A percentile compares a stretch with the other conserved stretches of the same genome.
phyloP scores from a whole-genome alignment of 345 rosid genomes.

The Psidium guajava region DNA sequence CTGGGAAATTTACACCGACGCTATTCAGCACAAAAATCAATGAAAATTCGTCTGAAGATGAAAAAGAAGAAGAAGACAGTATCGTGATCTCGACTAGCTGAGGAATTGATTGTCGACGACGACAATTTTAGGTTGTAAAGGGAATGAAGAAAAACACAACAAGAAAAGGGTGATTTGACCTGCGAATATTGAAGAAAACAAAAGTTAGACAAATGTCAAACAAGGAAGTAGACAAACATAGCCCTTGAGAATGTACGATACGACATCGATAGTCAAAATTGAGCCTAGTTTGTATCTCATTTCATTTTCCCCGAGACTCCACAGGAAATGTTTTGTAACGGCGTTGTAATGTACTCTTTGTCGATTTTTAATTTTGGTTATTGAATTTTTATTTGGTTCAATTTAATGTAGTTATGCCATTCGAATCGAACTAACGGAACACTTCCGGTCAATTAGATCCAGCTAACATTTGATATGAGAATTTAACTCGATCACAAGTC shows the following conservation, averaged over 20 bases:
- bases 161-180: not conserved
- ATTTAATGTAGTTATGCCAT: not conserved
- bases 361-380: not conserved
- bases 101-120: not conserved
- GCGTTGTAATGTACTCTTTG: rapidly evolving
- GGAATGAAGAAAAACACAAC: not conserved
- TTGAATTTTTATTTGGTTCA: not conserved
- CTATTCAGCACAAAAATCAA: not conserved
- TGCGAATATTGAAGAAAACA: not conserved
- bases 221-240: not conserved
- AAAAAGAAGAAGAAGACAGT: not conserved
- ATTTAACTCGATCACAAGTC: not conserved
- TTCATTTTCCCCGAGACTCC: not conserved
- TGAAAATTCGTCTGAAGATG: not conserved
- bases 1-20: not conserved
- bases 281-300: not conserved
- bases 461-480: not conserved
- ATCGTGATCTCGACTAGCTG: not conserved
- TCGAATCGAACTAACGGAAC: rapidly evolving
- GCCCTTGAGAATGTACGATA: not conserved
- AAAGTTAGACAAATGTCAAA: not conserved
- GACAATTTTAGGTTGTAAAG: not conserved
- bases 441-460: not conserved
- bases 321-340: not conserved
- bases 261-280: not conserved